Percentiles rank a stretch among this genome's conserved stretches.
phyloP scores from a whole-genome alignment of 805 yeast species.

The Vanderwaltozyma verrucispora region DNA sequence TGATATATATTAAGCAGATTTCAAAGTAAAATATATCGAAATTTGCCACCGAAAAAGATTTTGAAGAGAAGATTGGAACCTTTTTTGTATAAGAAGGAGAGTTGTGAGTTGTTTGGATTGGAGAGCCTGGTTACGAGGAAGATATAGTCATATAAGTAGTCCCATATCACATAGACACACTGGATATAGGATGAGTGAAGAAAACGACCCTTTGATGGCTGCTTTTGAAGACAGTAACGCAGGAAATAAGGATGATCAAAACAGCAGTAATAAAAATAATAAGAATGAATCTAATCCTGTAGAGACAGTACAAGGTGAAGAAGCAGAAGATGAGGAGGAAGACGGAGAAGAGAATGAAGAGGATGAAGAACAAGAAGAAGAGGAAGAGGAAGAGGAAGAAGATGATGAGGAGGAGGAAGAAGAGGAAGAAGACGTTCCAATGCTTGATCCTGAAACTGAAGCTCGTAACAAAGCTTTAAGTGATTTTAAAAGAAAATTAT shows the following conservation, averaged over 20 bases:
- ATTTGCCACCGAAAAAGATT: constrained; percentile 1
- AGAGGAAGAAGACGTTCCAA: constrained; percentile 24
- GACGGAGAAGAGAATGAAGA: constrained; percentile 12
- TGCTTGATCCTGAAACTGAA: constrained; percentile 46
- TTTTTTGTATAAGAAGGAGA: not conserved
- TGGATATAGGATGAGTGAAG: constrained; percentile 56
- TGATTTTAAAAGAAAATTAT: constrained; percentile 71
- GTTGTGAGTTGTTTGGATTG: no score
- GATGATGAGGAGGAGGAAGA: constrained; percentile 21
- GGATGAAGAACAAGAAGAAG: no score
- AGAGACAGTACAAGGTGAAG: no score
- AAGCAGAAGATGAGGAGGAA: not conserved
- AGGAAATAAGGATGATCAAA: constrained; percentile 3
- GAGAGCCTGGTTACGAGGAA: no score
- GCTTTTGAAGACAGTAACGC: constrained; percentile 33
- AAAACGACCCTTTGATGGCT: constrained; percentile 67
- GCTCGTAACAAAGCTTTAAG: constrained; percentile 62
- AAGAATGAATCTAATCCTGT: not conserved
- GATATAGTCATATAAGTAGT: no score
- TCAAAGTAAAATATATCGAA: not conserved
- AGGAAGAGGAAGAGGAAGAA: constrained; percentile 19
- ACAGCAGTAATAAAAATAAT: constrained; percentile 6
- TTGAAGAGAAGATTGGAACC: not conserved
- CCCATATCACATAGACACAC: no score
- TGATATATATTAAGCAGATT: not conserved